Base-by-base conservation (phyloP, 345 rosid genomes). In the Aegle marmelos region DNA sequence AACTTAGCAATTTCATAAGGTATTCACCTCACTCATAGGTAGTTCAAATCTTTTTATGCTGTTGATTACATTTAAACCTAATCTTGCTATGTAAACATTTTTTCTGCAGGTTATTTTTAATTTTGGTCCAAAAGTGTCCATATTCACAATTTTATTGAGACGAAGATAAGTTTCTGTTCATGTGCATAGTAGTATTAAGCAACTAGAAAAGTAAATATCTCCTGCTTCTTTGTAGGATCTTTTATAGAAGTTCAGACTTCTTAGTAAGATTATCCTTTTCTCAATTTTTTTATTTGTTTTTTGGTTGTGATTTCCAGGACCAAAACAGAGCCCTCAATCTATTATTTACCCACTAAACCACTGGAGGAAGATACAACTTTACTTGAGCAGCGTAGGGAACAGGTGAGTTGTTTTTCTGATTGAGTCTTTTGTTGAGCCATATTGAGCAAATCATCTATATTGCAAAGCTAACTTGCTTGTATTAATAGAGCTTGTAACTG, bases 111-210 rank as follows among this genome's bases (percentile, higher is more conserved):
- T 96, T 96, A 91, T 84, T 90, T 94, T 94, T 91, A 89, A 87
- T 88, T 95, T 90, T 90, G 94, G 99, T 96, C 98, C 91, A 88
- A 89, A 90, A 91, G 98, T 94, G 89, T 96, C 92, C 95, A 91
- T 92, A 92, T 92, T 92, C 94, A 91, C 95, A 93, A 87, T 94
- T 92, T 92, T 92, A 86, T 91, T 90, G 90, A 88, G 88, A 86
- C 91, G 79, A 90, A 92, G 95, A 94, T 95, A 94, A 96, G 99
- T 96, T 92, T 94, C 92, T 76, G 70, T 91, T 89, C 91, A 89
- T 79, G 92, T 90, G 87, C 83, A 90, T 83, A 84, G 83, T 82
- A 83, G 86, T 86, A 87, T 84, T 89, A 83, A 81, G 82, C 80
- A 83, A 81, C 79, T 75, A 77, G 71, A 84, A 68, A 72, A 75